A percentile compares a stretch with the other conserved stretches of the same genome.
Conservation (phyloP, 2,329 filamentous ascomycete genomes). For the Colletotrichum brevisporum region DNA sequence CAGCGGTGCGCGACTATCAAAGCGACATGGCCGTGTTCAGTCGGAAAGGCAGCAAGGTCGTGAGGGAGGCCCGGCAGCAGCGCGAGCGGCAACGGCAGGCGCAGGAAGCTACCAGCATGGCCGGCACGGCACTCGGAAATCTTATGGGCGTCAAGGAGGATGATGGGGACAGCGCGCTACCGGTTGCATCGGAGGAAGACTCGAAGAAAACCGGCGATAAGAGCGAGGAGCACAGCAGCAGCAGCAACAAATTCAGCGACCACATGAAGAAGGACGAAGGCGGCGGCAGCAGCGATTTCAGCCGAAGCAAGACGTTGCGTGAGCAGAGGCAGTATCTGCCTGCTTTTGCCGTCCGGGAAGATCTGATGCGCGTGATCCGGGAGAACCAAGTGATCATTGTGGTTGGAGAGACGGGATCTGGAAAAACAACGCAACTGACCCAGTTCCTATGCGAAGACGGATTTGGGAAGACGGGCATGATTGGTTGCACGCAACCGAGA, state of each 20-base stretch:
- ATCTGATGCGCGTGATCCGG: slow-evolving; percentile 89
- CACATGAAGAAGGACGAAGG: slow-evolving; percentile 89
- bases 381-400: slow-evolving; percentile 99
- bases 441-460: slow-evolving; percentile 98
- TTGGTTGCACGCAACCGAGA: slow-evolving; percentile 95
- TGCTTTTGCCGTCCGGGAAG: slow-evolving; percentile 95
- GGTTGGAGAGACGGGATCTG: slow-evolving; percentile 96
- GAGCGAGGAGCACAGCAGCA: slow-evolving; percentile 53
- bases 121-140: slow-evolving; percentile 92
- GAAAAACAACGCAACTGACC: slow-evolving; percentile 97
- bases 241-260: slow-evolving; percentile 83
- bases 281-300: slow-evolving; percentile 91
- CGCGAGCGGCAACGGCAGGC: slow-evolving; percentile 94
- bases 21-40: slow-evolving; percentile 99
- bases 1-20: slow-evolving; percentile 91
- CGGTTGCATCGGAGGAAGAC: slow-evolving; percentile 80
- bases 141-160: slow-evolving; percentile 96
- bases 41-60: slow-evolving; percentile 92
- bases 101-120: slow-evolving; percentile 92
- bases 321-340: slow-evolving; percentile 95
- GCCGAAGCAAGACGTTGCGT: slow-evolving; percentile 87
- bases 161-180: slow-evolving; percentile 89
- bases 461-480: slow-evolving; percentile 88
- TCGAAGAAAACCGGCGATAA: slow-evolving; percentile 59
- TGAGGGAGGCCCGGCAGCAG: slow-evolving; percentile 91